Evolutionary conservation across 192 early-diverging fungal genomes (phyloP).

Genomic region (Podila clonocystis): DNA sequence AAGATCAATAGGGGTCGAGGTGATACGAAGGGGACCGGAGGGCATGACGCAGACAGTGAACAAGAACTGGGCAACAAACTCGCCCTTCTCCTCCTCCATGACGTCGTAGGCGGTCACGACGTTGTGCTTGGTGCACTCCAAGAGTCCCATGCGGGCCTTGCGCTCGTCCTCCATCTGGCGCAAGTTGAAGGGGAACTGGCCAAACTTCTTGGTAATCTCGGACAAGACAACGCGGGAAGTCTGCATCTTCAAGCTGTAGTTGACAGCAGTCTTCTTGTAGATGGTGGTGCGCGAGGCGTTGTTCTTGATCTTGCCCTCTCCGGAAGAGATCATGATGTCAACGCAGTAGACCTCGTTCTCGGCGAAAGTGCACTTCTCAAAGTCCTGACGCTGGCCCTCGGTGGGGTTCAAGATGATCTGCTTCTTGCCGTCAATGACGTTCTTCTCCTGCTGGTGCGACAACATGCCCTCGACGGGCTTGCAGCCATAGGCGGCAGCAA

Average conservation of each 20-base stretch:
- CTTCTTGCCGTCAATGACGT: conserved; percentile 92
- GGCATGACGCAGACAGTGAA: conserved; percentile 92
- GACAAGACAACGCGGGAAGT: conserved; percentile 77
- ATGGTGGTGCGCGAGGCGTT: conserved; percentile 83
- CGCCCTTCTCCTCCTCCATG: conserved; percentile 84
- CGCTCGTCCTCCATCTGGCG: conserved; percentile 89
- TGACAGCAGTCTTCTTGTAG: conserved; percentile 87
- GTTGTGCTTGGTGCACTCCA: conserved; percentile 87
- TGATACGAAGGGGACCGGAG: conserved; percentile 87
- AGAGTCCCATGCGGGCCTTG: conserved; percentile 91
- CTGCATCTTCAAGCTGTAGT: conserved; percentile 90
- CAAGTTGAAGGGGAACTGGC: conserved; percentile 89
- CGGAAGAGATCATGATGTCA: conserved; percentile 89
- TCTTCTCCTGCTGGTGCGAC: conserved; percentile 85
- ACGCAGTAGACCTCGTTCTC: conserved; percentile 95
- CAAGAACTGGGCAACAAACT: conserved; percentile 90
- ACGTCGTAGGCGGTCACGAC: conserved; percentile 87
- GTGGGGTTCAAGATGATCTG: conserved; percentile 93
- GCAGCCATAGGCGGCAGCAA: conserved; percentile 83
- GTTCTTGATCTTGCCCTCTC: conserved; percentile 85
- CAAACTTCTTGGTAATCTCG: conserved; percentile 83
- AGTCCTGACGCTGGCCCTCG: conserved; percentile 77
- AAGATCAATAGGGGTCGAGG: conserved; percentile 77
- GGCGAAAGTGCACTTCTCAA: conserved; percentile 71
- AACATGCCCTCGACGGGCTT: conserved; percentile 94